A percentile compares a stretch with the other conserved stretches of the same genome.
These are phyloP conservation scores for Aspergillus carlsbadensis DNA, from an alignment of 495 filamentous ascomycete species.

Conservation along the genomic window DNA sequence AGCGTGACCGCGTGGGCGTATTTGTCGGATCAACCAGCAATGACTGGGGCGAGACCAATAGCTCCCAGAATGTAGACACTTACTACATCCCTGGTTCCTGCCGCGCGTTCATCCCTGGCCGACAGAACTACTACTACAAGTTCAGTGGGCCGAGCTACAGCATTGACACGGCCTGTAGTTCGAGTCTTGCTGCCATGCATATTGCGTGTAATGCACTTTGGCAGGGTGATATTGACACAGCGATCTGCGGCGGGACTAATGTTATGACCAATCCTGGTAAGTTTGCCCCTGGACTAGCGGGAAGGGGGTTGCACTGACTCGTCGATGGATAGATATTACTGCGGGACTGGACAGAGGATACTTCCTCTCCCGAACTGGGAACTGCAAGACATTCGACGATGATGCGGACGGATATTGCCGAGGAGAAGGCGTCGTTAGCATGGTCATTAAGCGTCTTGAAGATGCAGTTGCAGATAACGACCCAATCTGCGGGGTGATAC, in stretches of 20 bases:
- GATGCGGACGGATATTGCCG: conserved; percentile 77
- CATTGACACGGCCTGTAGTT: conserved; percentile 89
- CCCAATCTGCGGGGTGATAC: conserved; percentile 66
- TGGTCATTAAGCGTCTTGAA: conserved; percentile 72
- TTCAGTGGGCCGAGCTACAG: conserved; percentile 84
- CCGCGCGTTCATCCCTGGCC: conserved; percentile 81
- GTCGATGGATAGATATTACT: no score
- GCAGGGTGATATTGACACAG: conserved; percentile 80
- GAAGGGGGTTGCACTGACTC: no score
- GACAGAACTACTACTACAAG: conserved; percentile 87
- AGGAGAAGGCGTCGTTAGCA: conserved; percentile 67
- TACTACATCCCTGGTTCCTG: conserved; percentile 92
- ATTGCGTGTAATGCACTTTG: conserved; percentile 80
- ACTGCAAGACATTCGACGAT: conserved; percentile 79
- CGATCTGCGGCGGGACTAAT: conserved; percentile 79
- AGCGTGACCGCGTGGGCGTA: conserved; percentile 81
- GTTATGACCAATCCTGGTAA: conserved; percentile 81
- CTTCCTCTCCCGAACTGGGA: conserved; percentile 76
- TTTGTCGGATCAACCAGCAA: conserved; percentile 94
- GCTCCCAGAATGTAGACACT: conserved; percentile 85
- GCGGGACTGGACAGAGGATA: conserved; percentile 75
- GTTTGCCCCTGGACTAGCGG: conserved; percentile 46
- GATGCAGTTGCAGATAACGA: conserved; percentile 77
- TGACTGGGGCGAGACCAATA: conserved; percentile 90
- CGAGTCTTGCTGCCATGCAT: conserved; percentile 78